A percentile compares a stretch with the other conserved stretches of the same genome.
Conservation (phyloP, 352 stramenopile genomes). For the Globisporangium yorkense region DNA sequence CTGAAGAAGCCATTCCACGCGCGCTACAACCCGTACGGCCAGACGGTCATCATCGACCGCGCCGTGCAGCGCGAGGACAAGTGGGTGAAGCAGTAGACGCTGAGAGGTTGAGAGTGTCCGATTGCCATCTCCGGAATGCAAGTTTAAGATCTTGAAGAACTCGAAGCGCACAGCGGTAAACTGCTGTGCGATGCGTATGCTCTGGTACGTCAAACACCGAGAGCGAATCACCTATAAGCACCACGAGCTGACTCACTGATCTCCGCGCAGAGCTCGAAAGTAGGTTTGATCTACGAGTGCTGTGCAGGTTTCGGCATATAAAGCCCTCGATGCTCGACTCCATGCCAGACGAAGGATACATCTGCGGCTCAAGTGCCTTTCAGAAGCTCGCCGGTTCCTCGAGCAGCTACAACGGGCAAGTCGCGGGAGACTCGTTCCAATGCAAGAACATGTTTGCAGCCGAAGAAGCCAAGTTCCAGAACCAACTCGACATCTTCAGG, state of each 20-base stretch:
- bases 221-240: background rate
- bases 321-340: conserved; percentile 17
- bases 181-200: conserved; percentile 52
- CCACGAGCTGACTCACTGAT: background rate
- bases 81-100: conserved; percentile 22
- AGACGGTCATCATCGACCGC: conserved; percentile 78
- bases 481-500: conserved; percentile 59
- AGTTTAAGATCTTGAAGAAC: conserved; percentile 28
- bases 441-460: conserved; percentile 49
- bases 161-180: conserved; percentile 53
- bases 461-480: conserved; percentile 43
- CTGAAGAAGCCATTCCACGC: conserved; percentile 95
- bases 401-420: conserved; percentile 61
- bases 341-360: conserved; percentile 36
- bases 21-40: conserved; percentile 91
- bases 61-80: conserved; percentile 62
- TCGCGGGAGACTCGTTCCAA: conserved; percentile 36
- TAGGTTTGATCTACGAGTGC: conserved; percentile 59
- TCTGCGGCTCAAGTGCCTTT: conserved; percentile 51
- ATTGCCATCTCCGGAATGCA: conserved; percentile 9
- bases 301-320: conserved; percentile 44
- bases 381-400: conserved; percentile 48
- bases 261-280: conserved; percentile 38
- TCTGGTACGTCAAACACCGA: conserved; percentile 15
- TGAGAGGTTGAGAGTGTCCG: background rate